Conservation (phyloP, 257 asterid genomes). For the Solanum medicagineum region DNA sequence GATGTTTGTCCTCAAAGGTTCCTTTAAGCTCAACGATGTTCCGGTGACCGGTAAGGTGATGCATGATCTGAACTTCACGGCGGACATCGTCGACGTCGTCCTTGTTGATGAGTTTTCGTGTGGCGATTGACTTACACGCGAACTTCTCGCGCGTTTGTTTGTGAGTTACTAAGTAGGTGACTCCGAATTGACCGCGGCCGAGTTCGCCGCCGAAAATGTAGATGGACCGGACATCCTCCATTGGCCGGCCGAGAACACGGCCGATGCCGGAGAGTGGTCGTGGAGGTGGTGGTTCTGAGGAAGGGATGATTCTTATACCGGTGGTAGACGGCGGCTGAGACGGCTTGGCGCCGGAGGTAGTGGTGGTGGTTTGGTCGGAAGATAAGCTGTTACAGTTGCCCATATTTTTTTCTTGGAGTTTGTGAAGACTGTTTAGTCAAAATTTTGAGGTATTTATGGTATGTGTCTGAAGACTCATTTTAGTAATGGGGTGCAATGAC, state of each 20-base stretch:
- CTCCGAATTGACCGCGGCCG: constrained; percentile 95
- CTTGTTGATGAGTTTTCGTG: constrained; percentile 44
- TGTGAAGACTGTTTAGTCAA: constrained; percentile 26
- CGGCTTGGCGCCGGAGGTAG: background rate
- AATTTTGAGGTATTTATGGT: background rate
- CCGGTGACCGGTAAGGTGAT: constrained; percentile 77
- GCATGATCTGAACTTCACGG: constrained; percentile 94
- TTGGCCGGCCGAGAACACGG: constrained; percentile 67
- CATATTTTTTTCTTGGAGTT: constrained; percentile 22
- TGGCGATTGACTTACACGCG: constrained; percentile 92
- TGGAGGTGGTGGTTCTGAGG: constrained; percentile 47
- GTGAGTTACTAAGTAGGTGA: constrained; percentile 60
- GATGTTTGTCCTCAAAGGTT: constrained; percentile 66
- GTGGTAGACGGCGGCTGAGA: constrained; percentile 19
- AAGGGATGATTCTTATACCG: constrained; percentile 39
- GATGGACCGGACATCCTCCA: constrained; percentile 50
- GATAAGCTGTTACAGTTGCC: constrained; percentile 27
- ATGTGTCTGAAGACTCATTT: background rate
- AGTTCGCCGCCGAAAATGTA: constrained; percentile 74
- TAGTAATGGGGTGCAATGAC: background rate
- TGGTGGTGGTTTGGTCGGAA: constrained; percentile 1
- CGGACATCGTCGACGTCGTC: constrained; percentile 79
- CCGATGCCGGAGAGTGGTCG: constrained; percentile 60
- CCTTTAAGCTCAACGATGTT: constrained; percentile 75
- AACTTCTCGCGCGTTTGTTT: constrained; percentile 34